Percentiles rank a stretch among this genome's conserved stretches.
Evolutionary conservation across 2,329 filamentous ascomycete genomes (phyloP).

Genomic region (Fusarium hainanense): DNA sequence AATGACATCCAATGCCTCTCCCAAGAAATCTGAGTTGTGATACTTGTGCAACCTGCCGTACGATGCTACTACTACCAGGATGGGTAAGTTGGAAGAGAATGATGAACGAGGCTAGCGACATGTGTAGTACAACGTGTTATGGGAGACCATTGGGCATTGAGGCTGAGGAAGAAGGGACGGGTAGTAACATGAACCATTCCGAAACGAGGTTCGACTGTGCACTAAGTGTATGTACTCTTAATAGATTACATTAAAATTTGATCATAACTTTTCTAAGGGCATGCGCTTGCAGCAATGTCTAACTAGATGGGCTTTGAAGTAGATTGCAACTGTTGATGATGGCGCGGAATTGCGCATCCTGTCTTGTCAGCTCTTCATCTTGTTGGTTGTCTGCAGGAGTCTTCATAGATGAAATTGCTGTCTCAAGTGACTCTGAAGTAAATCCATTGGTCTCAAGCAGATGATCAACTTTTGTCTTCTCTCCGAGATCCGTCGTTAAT

Average conservation of each 20-base stretch:
- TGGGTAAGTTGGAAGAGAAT: constrained; percentile 2
- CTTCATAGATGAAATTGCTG: constrained; percentile 60
- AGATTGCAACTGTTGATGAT: constrained; percentile 58
- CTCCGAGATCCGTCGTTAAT: constrained; percentile 59
- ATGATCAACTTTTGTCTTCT: constrained; percentile 57
- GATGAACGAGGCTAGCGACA: constrained; percentile 26
- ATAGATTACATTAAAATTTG: constrained; percentile 25
- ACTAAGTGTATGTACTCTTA: constrained; percentile 13
- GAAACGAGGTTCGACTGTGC: constrained; percentile 20
- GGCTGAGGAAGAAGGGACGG: constrained; percentile 32
- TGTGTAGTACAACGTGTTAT: constrained; percentile 22
- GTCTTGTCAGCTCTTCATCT: constrained; percentile 46
- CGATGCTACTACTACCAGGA: constrained; percentile 11
- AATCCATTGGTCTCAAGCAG: constrained; percentile 62
- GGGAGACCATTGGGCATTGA: constrained; percentile 32
- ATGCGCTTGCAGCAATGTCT: constrained; percentile 16
- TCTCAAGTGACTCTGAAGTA: constrained; percentile 58
- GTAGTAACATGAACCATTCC: constrained; percentile 22
- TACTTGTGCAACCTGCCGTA: constrained; percentile 22
- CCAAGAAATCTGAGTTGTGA: constrained; percentile 24
- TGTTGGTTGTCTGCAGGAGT: constrained; percentile 40
- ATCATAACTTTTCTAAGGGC: constrained; percentile 4
- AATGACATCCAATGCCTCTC: constrained; percentile 2
- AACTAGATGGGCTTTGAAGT: constrained; percentile 36
- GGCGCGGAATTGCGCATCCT: constrained; percentile 58